phyloP scores from a whole-genome alignment of 176 grass and related monocot genomes.

The Phoenix roebelenii region DNA sequence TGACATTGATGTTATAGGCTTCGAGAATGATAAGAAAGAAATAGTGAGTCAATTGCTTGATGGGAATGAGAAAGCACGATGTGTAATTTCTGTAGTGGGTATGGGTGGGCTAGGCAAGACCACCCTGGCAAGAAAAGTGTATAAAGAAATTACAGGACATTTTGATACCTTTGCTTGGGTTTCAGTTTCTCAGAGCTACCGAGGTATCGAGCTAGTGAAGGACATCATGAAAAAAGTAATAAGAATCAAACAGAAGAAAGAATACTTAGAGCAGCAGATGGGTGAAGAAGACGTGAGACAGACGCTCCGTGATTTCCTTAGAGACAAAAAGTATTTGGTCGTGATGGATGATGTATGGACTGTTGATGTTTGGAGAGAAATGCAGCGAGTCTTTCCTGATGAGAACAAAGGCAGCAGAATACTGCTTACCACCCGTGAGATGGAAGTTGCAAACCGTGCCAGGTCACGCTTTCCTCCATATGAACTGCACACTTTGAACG shows the following conservation, averaged over 20 bases:
- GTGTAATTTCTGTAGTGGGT: conserved; percentile 15
- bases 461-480: no score
- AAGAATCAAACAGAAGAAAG: not conserved
- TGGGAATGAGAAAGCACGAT: not conserved
- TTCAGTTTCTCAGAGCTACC: not conserved
- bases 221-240: not conserved
- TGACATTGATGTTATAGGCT: conserved; percentile 13
- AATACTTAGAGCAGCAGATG: not conserved
- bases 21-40: conserved; percentile 7
- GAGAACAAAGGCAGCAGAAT: no score
- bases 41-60: conserved; percentile 1
- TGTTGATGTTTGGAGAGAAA: no score
- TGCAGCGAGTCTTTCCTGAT: no score
- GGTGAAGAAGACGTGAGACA: not conserved
- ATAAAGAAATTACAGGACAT: not conserved
- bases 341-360: not conserved
- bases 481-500: no score
- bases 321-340: no score
- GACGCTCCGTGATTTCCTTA: not conserved
- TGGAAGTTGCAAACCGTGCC: no score
- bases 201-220: not conserved
- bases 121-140: not conserved
- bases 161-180: conserved; percentile 1
- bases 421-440: no score
- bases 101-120: conserved; percentile 2